Evolutionary conservation across 1,284 basidiomycete species (phyloP).

Genomic region (Puccinia horiana): DNA sequence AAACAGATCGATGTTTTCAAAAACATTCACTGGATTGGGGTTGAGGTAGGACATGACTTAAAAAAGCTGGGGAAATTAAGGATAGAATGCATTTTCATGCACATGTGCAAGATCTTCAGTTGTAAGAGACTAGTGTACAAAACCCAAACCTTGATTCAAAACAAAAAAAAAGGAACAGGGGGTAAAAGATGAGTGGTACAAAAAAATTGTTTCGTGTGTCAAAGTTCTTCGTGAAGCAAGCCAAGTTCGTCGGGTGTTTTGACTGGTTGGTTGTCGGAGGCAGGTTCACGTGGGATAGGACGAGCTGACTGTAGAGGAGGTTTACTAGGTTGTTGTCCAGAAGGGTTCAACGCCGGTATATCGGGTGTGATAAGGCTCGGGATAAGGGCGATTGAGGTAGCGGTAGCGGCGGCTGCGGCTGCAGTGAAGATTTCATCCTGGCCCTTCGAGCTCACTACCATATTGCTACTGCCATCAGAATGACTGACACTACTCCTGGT

Average conservation of each 20-base stretch:
- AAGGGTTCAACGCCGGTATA: not conserved
- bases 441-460: not conserved
- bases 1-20: no score
- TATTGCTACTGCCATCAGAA: not conserved
- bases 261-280: not conserved
- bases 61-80: no score
- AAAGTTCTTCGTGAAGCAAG: slow-evolving; percentile 21
- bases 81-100: no score
- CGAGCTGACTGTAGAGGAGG: not conserved
- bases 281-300: not conserved
- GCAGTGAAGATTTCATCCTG: slow-evolving; percentile 7
- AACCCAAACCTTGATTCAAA: no score
- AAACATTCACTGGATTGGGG: no score
- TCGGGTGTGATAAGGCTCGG: slow-evolving; percentile 9
- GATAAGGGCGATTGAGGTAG: not conserved
- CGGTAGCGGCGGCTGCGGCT: slow-evolving; percentile 8
- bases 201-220: not conserved
- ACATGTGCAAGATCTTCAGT: no score
- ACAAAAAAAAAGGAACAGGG: not conserved
- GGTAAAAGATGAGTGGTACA: not conserved
- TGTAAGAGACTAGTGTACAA: no score
- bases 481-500: not conserved
- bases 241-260: not conserved
- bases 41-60: no score
- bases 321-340: not conserved